These are phyloP conservation scores for Russula vinacea DNA, from an alignment of 768 basidiomycete species.

Conservation along the genomic window DNA sequence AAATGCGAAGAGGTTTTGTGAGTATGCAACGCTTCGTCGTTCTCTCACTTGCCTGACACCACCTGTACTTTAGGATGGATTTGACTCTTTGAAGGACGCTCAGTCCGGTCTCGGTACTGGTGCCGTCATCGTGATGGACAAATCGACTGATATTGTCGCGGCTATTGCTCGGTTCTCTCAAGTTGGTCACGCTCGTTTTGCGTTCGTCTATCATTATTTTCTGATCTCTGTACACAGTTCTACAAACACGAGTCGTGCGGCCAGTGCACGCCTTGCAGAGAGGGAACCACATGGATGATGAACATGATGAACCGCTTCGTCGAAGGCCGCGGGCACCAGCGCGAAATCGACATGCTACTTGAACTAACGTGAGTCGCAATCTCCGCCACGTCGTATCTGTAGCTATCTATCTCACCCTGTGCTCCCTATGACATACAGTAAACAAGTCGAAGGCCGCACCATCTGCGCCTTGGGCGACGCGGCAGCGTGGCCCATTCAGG, in stretches of 20 bases:
- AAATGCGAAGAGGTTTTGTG: conserved; percentile 85
- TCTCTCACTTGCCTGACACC: neutral
- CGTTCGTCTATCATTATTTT: neutral
- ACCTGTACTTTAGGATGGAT: conserved; percentile 82
- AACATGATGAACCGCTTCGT: conserved; percentile 99
- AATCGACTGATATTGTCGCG: conserved; percentile 89
- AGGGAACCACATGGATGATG: conserved; percentile 99
- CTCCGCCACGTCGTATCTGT: neutral
- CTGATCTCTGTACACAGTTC: conserved; percentile 12
- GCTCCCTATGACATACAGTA: conserved; percentile 50
- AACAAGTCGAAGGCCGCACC: conserved; percentile 95
- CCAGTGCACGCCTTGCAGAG: conserved; percentile 60
- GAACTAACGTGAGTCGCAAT: conserved; percentile 74
- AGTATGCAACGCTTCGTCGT: conserved; percentile 38
- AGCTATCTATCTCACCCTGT: conserved; percentile 1
- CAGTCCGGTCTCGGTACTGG: conserved; percentile 97
- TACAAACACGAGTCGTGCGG: conserved; percentile 75
- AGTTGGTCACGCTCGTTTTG: conserved; percentile 36
- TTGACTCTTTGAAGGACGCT: conserved; percentile 93
- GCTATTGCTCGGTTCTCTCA: conserved; percentile 93
- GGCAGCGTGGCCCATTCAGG: conserved; percentile 98
- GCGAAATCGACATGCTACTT: conserved; percentile 98
- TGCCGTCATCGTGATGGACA: conserved; percentile 99
- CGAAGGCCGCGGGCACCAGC: conserved; percentile 81
- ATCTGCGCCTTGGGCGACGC: conserved; percentile 97